Base-by-base conservation (phyloP, 1,284 basidiomycete genomes). In the Ganoderma lucidum region DNA sequence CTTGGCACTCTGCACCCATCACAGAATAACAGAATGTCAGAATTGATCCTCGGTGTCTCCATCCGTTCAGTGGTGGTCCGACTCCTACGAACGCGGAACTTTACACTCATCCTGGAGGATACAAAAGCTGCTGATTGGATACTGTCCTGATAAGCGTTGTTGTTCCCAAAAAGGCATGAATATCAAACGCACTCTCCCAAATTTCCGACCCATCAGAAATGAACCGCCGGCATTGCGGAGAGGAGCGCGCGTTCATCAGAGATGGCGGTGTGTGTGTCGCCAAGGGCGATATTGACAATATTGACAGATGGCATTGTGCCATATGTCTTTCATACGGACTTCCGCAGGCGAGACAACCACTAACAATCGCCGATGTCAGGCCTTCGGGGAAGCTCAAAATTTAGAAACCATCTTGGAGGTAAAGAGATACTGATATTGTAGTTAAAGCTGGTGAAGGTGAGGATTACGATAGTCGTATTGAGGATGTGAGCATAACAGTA, bases 91-190 rank as follows among this genome's bases (percentile, higher is more conserved):
- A 51, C 48, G 48, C 48, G 48, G 48, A 51, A 51, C 48, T 12
- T 51, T 51, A 51, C 23, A 28, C 19, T 51, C 12, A 28, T 23
- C 48, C 23, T 19, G 23, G 10, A 28, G 35, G 35, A 35, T 8
- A 23, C 23, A 23, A 41, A 41, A 14, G 6, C 9, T 41, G 5
- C 39, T 9, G 39, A 41, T 14, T 41, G 35, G 35, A 35, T 35
- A 35, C 35, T 8, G 4, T 35, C 35, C 8, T 1, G 6, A 10
- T 1, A 51, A 28, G 10, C 23, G 10, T 4, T 28, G 48, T 51
- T 28, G 48, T 51, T 51, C 48, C 48, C 48, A 28, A 51, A 51
- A 28, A 51, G 48, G 48, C 48, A 51, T 51, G 48, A 14, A 51
- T 51, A 51, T 51, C 48, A 28, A 48, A 48, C 45, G 35, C 12